Conservation (phyloP, 495 filamentous ascomycete genomes). For the Penicillium chermesinum region DNA sequence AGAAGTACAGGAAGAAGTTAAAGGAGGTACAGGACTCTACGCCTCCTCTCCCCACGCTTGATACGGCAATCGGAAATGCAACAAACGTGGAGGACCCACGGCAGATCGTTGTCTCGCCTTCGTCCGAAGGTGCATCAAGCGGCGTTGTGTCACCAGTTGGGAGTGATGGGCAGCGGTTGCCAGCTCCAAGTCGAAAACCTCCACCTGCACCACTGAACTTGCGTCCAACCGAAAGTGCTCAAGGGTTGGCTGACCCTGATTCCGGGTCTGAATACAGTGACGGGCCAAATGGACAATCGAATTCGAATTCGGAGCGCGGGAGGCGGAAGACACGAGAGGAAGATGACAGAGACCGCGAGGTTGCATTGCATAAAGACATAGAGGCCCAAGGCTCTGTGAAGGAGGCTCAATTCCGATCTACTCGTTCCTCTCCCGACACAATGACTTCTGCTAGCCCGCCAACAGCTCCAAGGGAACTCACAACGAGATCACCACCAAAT, state of each 20-base stretch:
- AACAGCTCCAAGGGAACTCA: constrained; percentile 19
- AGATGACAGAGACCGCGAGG: constrained; percentile 75
- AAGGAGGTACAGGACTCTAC: constrained; percentile 62
- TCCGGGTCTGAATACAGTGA: constrained; percentile 85
- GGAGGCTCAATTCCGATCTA: constrained; percentile 31
- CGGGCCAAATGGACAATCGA: constrained; percentile 54
- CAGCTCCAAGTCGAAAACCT: constrained; percentile 65
- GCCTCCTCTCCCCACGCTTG: constrained; percentile 43
- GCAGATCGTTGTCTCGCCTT: not conserved
- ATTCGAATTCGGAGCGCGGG: constrained; percentile 64
- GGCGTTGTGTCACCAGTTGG: constrained; percentile 12
- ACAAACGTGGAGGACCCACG: not conserved
- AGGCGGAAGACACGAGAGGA: constrained; percentile 81
- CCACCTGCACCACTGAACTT: constrained; percentile 83
- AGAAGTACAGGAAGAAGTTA: constrained; percentile 83
- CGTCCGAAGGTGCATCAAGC: constrained; percentile 10
- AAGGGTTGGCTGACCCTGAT: constrained; percentile 47
- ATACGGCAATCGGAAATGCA: constrained; percentile 10
- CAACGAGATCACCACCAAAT: constrained; percentile 25
- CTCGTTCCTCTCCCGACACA: constrained; percentile 6
- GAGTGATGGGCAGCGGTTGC: constrained; percentile 24
- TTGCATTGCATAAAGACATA: constrained; percentile 55
- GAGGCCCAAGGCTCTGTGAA: constrained; percentile 63
- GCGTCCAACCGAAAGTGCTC: constrained; percentile 36
- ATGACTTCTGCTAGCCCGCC: constrained; percentile 16